These are phyloP conservation scores for Melampsora americana DNA, from an alignment of 1,284 basidiomycete species.

Conservation along the genomic window DNA sequence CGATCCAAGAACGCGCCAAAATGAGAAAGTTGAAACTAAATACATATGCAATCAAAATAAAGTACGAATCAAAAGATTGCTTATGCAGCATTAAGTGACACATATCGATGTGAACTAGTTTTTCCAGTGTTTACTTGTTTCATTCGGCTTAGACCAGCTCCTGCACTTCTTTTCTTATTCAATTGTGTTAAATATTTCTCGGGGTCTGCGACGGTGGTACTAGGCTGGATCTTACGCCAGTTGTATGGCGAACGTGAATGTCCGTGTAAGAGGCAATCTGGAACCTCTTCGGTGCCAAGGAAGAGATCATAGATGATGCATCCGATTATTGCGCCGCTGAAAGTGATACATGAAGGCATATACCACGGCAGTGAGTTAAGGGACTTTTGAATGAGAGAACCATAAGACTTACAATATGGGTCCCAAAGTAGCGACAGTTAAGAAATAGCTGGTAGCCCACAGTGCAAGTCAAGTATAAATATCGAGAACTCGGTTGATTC, in stretches of 20 bases:
- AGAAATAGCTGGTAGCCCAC: conserved; percentile 22
- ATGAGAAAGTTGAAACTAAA: no score
- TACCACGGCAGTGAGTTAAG: neutral
- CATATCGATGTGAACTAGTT: conserved; percentile 38
- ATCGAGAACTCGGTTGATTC: neutral
- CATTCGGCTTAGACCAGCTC: neutral
- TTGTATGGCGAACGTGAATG: neutral
- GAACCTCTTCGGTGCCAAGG: conserved; percentile 38
- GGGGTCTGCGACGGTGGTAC: conserved; percentile 33
- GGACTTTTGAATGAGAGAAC: neutral
- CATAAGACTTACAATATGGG: conserved; percentile 25
- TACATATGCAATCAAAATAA: no score
- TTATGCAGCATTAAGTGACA: neutral
- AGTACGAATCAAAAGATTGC: no score
- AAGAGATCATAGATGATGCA: conserved; percentile 43
- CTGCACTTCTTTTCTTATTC: conserved; percentile 17
- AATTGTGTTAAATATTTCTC: conserved; percentile 38
- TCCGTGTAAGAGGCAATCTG: conserved; percentile 28
- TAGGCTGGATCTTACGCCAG: conserved; percentile 17
- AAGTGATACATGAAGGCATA: neutral
- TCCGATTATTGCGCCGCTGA: conserved; percentile 42
- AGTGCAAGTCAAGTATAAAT: neutral
- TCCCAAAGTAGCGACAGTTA: conserved; percentile 30
- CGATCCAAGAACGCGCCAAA: no score
- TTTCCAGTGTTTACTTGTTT: conserved; percentile 13